Conservation (phyloP, 148 eudicot species). For the Rhododendron ferrugineum region DNA sequence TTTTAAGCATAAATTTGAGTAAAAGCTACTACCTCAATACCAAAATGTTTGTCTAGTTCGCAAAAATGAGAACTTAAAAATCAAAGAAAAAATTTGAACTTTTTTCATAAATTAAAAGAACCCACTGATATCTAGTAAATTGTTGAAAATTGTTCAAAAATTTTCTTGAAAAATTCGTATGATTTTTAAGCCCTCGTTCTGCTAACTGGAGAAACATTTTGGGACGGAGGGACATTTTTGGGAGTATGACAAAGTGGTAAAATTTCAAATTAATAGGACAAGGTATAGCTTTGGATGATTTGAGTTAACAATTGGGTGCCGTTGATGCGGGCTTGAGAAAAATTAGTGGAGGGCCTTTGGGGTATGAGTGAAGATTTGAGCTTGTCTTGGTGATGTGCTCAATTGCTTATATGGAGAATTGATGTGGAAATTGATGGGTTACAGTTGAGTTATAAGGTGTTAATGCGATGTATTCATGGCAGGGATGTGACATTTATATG, state of each 20-base stretch:
- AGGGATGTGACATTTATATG: conserved; percentile 63
- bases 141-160: too few relatives aligned
- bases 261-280: not conserved
- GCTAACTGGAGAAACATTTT: too few relatives aligned
- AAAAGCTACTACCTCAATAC: too few relatives aligned
- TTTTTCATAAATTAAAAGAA: too few relatives aligned
- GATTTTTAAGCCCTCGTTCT: too few relatives aligned
- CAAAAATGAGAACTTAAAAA: too few relatives aligned
- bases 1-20: not conserved
- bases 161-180: too few relatives aligned
- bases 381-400: not conserved
- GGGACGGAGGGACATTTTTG: too few relatives aligned
- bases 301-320: not conserved
- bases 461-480: not conserved
- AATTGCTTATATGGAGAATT: not conserved
- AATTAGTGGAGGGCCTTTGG: not conserved
- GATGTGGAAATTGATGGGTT: not conserved
- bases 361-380: not conserved
- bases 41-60: too few relatives aligned
- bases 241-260: not conserved
- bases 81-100: too few relatives aligned
- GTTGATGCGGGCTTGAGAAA: not conserved
- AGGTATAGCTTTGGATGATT: not conserved
- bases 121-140: too few relatives aligned
- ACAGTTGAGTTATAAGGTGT: not conserved